A percentile compares a stretch with the other conserved stretches of the same genome.
Evolutionary conservation across 2,329 filamentous ascomycete genomes (phyloP).

Genomic region (Botrytis fabae): DNA sequence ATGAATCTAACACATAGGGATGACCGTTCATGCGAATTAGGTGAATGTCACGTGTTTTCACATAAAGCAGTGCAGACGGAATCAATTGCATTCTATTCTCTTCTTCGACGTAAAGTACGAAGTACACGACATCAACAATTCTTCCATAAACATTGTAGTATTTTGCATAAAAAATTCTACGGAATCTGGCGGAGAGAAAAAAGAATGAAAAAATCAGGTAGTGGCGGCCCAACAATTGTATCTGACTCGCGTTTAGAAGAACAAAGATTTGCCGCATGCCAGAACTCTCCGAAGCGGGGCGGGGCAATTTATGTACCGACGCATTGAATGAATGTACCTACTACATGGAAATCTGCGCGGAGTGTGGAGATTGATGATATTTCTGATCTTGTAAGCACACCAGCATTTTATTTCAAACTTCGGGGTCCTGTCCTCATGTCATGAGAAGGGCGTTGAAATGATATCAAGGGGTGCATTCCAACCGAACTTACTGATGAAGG

Average conservation of each 20-base stretch:
- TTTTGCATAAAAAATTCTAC: neutral
- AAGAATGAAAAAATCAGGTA: neutral
- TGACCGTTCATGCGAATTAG: too few species aligned
- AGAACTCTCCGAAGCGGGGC: slow-evolving; percentile 9
- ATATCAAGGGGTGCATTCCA: neutral
- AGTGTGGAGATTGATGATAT: neutral
- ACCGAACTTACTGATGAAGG: neutral
- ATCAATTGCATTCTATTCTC: neutral
- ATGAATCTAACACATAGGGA: neutral
- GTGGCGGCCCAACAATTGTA: neutral
- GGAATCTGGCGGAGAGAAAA: neutral
- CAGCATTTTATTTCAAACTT: neutral
- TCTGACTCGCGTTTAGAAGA: neutral
- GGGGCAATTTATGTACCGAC: neutral
- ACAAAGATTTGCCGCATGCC: neutral
- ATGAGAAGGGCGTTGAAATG: neutral
- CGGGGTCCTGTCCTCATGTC: too few species aligned
- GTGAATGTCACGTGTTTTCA: neutral
- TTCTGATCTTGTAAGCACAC: neutral
- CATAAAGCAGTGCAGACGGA: neutral
- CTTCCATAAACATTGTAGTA: neutral
- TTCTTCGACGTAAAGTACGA: too few species aligned
- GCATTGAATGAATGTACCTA: neutral
- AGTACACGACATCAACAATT: neutral
- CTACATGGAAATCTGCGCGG: neutral